phyloP scores from a whole-genome alignment of 1,139 yeast species.

The Candida tunisiensis region DNA sequence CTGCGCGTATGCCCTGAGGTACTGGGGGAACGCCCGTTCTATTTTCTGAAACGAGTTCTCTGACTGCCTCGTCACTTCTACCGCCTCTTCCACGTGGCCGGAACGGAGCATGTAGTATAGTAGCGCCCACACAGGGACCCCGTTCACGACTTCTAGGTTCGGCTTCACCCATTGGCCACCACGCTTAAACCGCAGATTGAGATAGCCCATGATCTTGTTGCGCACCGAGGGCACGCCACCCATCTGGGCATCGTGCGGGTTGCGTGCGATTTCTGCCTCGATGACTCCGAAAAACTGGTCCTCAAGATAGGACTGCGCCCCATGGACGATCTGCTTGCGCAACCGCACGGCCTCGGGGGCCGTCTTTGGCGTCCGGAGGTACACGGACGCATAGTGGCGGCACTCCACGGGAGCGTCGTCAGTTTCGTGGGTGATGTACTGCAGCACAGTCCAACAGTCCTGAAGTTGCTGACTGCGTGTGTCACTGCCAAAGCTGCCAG shows the following conservation, averaged over 20 bases:
- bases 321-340: conserved; percentile 33
- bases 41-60: conserved; percentile 56
- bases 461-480: conserved; percentile 20
- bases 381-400: conserved; percentile 27
- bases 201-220: conserved; percentile 56
- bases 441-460: conserved; percentile 21
- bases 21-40: conserved; percentile 72
- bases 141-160: conserved; percentile 50
- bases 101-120: conserved; percentile 71
- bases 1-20: conserved; percentile 55
- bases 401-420: conserved; percentile 21
- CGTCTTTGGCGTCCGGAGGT: conserved; percentile 17
- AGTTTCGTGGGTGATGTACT: conserved; percentile 14
- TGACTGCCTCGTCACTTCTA: conserved; percentile 35
- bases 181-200: conserved; percentile 23
- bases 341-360: conserved; percentile 21
- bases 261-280: conserved; percentile 51
- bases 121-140: conserved; percentile 84
- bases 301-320: conserved; percentile 50
- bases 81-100: conserved; percentile 67
- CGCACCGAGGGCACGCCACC: conserved; percentile 54
- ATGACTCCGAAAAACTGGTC: conserved; percentile 60
- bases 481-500: conserved; percentile 12
- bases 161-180: conserved; percentile 33
- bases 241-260: conserved; percentile 35